A percentile compares a stretch with the other conserved stretches of the same genome.
phyloP scores from a whole-genome alignment of 805 yeast genomes.

The Starmerella roubikii region DNA sequence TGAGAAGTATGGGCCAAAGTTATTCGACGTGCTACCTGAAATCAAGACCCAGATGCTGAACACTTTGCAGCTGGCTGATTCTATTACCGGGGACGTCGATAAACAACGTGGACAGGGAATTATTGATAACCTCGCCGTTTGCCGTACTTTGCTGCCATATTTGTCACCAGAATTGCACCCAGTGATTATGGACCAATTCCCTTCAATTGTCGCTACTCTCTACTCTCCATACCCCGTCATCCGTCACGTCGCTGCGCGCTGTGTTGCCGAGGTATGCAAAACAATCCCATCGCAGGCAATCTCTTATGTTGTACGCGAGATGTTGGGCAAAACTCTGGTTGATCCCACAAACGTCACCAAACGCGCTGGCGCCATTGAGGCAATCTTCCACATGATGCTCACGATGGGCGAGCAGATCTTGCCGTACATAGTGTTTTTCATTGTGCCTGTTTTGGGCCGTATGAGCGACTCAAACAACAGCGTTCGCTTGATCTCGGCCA shows the following conservation, averaged over 20 bases:
- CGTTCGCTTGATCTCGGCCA: slow-evolving; percentile 80
- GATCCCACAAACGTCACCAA: slow-evolving; percentile 56
- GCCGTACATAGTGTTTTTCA: slow-evolving; percentile 88
- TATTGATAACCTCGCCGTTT: slow-evolving; percentile 74
- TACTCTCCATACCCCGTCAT: slow-evolving; percentile 66
- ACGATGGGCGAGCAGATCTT: slow-evolving; percentile 79
- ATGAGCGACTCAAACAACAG: slow-evolving; percentile 92
- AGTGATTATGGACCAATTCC: slow-evolving; percentile 34
- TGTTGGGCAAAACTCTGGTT: slow-evolving; percentile 59
- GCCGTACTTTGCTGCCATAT: slow-evolving; percentile 57
- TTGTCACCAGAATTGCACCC: slow-evolving; percentile 37
- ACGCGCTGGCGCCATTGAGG: slow-evolving; percentile 90
- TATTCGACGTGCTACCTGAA: slow-evolving; percentile 55
- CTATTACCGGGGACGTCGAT: background rate
- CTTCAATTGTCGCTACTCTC: slow-evolving; percentile 40
- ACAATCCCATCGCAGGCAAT: slow-evolving; percentile 57
- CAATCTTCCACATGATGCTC: slow-evolving; percentile 69
- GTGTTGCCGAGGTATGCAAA: slow-evolving; percentile 66
- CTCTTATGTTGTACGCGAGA: slow-evolving; percentile 59
- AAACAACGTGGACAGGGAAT: slow-evolving; percentile 40
- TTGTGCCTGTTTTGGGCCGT: slow-evolving; percentile 92
- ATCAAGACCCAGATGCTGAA: slow-evolving; percentile 51
- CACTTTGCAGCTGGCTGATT: slow-evolving; percentile 34
- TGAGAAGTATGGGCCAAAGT: slow-evolving; percentile 35
- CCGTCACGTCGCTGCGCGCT: slow-evolving; percentile 80